Conservation (phyloP, 2,329 filamentous ascomycete genomes). For the Sodiomyces alkalinus region DNA sequence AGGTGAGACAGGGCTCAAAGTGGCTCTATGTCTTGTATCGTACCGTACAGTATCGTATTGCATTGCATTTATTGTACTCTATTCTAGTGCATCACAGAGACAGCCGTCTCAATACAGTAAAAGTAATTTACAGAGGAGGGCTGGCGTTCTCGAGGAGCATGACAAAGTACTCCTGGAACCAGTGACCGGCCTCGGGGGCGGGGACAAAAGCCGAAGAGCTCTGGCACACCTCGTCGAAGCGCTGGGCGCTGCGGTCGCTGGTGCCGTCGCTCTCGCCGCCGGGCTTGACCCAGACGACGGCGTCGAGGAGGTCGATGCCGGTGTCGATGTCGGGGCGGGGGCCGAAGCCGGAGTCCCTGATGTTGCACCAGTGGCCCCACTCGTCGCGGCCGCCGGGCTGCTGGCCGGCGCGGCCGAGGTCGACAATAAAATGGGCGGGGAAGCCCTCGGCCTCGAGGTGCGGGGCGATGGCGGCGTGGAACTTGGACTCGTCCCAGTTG, state of each 20-base stretch:
- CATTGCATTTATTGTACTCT: no score
- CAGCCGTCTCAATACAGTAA: no score
- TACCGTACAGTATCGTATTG: no score
- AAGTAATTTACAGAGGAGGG: no score
- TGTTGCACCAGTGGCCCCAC: constrained; percentile 46
- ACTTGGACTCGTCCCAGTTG: constrained; percentile 8
- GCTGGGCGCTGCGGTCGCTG: constrained; percentile 19
- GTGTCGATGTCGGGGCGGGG: constrained; percentile 34
- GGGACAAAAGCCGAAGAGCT: constrained; percentile 38
- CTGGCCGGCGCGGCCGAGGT: constrained; percentile 13
- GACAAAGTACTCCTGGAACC: constrained; percentile 49
- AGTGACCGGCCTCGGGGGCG: constrained; percentile 53
- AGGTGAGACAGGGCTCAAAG: no score
- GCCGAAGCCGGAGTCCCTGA: constrained; percentile 39
- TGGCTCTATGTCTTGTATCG: no score
- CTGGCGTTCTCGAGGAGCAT: constrained; percentile 40
- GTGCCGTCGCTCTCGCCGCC: constrained; percentile 23
- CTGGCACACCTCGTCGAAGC: constrained; percentile 35
- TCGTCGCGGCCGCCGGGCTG: constrained; percentile 34
- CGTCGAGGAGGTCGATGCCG: constrained; percentile 33
- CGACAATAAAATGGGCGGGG: constrained; percentile 8
- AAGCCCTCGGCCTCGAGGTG: constrained; percentile 6
- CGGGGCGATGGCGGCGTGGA: constrained; percentile 6
- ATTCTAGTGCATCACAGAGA: no score
- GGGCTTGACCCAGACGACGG: constrained; percentile 46